phyloP scores from a whole-genome alignment of 208 protist genomes.

The Trichomonas tenax region DNA sequence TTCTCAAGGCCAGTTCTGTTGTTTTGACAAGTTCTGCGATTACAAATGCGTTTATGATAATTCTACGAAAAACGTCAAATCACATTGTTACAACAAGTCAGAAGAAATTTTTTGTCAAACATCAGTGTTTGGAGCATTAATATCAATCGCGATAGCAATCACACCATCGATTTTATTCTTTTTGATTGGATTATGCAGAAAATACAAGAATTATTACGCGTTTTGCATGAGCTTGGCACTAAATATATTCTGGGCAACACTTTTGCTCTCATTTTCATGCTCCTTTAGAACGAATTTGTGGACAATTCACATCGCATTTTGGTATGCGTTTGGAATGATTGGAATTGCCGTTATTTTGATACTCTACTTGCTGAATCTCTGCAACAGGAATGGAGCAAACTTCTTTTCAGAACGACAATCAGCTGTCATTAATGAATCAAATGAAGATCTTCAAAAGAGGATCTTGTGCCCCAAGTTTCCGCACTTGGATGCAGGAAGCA shows the following conservation, averaged over 20 bases:
- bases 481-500: background rate
- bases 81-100: background rate
- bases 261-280: background rate
- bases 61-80: background rate
- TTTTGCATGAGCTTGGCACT: background rate
- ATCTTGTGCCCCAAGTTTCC: background rate
- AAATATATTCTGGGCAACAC: background rate
- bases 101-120: background rate
- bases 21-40: background rate
- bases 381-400: background rate
- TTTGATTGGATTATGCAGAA: background rate
- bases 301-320: background rate
- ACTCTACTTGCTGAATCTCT: background rate
- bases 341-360: background rate
- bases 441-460: background rate
- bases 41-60: background rate
- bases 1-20: background rate
- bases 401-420: background rate
- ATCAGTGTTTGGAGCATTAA: background rate
- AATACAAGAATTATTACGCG: background rate
- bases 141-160: background rate
- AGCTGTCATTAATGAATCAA: background rate
- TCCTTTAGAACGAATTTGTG: background rate
- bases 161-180: background rate
- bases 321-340: background rate